A percentile compares a stretch with the other conserved stretches of the same genome.
phyloP scores from a whole-genome alignment of 768 basidiomycete genomes.

The Lepiota brunneoincarnata region DNA sequence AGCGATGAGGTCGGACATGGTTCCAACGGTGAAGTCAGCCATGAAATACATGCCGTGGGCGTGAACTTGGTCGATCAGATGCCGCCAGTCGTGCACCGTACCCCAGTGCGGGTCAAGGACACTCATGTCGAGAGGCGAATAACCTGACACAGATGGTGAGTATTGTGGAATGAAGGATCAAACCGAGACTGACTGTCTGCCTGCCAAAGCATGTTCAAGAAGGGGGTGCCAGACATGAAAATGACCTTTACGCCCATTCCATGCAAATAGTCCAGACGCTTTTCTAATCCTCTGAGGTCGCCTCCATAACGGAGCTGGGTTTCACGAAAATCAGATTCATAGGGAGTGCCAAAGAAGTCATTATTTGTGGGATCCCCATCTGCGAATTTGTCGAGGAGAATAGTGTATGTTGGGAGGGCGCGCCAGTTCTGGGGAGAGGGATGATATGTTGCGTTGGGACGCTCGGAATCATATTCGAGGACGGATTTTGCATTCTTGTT shows the following conservation, averaged over 20 bases:
- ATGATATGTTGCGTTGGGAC: conserved; percentile 66
- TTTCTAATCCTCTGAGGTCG: conserved; percentile 75
- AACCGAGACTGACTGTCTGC: conserved; percentile 73
- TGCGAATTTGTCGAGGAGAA: conserved; percentile 91
- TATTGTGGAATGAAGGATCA: conserved; percentile 1
- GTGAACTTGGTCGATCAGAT: conserved; percentile 75
- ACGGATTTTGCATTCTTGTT: conserved; percentile 70
- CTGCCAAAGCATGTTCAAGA: conserved; percentile 96
- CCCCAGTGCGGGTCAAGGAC: conserved; percentile 95
- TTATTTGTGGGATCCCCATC: conserved; percentile 93
- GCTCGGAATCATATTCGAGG: conserved; percentile 60
- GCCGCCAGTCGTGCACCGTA: conserved; percentile 74
- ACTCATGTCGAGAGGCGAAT: conserved; percentile 89
- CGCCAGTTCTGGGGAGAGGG: conserved; percentile 88
- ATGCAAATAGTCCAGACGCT: conserved; percentile 81
- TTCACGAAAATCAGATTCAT: conserved; percentile 84
- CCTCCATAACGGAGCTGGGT: conserved; percentile 89
- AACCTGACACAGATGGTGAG: conserved; percentile 49
- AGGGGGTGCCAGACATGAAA: conserved; percentile 91
- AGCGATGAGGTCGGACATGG: conserved; percentile 85
- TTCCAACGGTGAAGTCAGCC: conserved; percentile 92
- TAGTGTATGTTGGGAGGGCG: conserved; percentile 70
- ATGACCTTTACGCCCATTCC: conserved; percentile 85
- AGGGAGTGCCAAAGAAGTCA: conserved; percentile 79
- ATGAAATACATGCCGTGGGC: conserved; percentile 87